Conservation (phyloP, 352 stramenopile species). For the Globisporangium megalacanthum region DNA sequence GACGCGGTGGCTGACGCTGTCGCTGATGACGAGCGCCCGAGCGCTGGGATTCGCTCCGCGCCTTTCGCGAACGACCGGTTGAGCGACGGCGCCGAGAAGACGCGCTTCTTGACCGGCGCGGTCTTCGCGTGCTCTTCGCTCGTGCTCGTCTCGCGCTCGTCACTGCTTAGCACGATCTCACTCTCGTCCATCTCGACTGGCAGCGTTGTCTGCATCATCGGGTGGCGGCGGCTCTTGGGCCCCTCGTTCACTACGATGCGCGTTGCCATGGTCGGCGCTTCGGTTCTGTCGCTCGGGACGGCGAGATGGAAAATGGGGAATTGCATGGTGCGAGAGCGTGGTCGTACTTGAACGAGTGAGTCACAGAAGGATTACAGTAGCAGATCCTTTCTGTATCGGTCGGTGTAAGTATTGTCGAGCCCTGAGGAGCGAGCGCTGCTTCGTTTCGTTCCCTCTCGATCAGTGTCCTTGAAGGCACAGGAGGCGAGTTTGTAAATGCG, state of each 20-base stretch:
- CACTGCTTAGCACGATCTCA: not conserved
- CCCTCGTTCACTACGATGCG: not conserved
- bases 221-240: not conserved
- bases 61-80: slow-evolving; percentile 26
- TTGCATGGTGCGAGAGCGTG: not conserved
- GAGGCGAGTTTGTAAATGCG: too few relatives aligned
- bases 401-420: too few relatives aligned
- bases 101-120: slow-evolving; percentile 21
- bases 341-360: too few relatives aligned
- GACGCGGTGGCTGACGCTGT: slow-evolving; percentile 26
- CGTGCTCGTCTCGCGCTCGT: not conserved
- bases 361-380: too few relatives aligned
- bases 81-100: slow-evolving; percentile 32
- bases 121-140: not conserved
- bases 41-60: slow-evolving; percentile 11
- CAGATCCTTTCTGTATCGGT: too few relatives aligned
- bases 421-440: too few relatives aligned
- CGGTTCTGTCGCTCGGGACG: not conserved
- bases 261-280: not conserved
- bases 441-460: too few relatives aligned
- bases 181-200: not conserved
- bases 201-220: slow-evolving; percentile 1
- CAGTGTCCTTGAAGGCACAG: too few relatives aligned
- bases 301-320: not conserved
- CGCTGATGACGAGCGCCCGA: slow-evolving; percentile 19